A percentile compares a stretch with the other conserved stretches of the same genome.
Evolutionary conservation across 2,329 filamentous ascomycete species (phyloP).

Genomic region (Aspergillus puulaauensis): DNA sequence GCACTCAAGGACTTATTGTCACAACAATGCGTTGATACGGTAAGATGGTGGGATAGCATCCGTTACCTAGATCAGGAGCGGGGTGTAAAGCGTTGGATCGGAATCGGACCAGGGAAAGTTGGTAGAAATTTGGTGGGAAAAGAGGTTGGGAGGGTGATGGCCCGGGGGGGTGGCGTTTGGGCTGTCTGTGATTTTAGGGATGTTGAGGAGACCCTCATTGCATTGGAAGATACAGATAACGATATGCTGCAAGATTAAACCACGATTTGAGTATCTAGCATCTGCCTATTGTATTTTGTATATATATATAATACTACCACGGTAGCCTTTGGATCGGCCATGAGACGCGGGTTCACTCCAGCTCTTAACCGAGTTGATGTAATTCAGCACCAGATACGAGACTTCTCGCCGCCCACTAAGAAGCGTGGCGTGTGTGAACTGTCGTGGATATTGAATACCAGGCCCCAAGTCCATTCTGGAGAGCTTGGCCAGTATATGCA

Average conservation of each 20-base stretch:
- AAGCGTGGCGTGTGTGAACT: not conserved
- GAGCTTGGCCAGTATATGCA: not conserved
- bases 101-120: constrained; percentile 90
- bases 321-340: not conserved
- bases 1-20: constrained; percentile 78
- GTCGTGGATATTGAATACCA: not conserved
- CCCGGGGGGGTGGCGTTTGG: constrained; percentile 92
- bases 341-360: not conserved
- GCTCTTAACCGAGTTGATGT: not conserved
- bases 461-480: not conserved
- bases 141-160: constrained; percentile 79
- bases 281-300: not conserved
- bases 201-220: constrained; percentile 66
- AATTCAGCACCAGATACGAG: not conserved
- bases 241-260: constrained; percentile 31
- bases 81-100: constrained; percentile 80
- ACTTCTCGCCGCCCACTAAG: not conserved
- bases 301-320: not conserved
- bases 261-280: not conserved
- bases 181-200: constrained; percentile 79
- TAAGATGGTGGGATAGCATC: constrained; percentile 93
- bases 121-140: constrained; percentile 92
- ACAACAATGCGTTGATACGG: constrained; percentile 83
- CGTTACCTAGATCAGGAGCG: constrained; percentile 82
- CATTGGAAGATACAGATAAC: constrained; percentile 63